Percentiles rank a stretch among this genome's conserved stretches.
Evolutionary conservation across 768 basidiomycete species (phyloP).

Genomic region (Agrocybe praecox): DNA sequence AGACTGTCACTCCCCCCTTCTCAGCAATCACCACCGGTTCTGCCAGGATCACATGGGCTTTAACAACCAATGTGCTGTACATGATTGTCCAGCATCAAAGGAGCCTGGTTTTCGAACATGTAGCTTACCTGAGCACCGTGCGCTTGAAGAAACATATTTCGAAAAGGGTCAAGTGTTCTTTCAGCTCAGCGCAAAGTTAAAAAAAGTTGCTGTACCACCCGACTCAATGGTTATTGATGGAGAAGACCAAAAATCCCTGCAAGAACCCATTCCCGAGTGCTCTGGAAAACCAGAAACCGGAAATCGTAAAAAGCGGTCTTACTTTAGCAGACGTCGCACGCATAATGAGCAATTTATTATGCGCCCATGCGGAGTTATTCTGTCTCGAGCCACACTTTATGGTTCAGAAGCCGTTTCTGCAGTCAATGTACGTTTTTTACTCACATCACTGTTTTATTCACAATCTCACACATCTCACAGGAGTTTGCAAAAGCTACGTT

Average conservation of each 20-base stretch:
- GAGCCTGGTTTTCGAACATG: constrained; percentile 22
- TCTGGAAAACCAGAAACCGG: background rate
- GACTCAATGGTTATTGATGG: no score
- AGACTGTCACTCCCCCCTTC: constrained; percentile 24
- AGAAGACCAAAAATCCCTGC: no score
- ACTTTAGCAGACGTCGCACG: constrained; percentile 28
- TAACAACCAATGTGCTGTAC: constrained; percentile 19
- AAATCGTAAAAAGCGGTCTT: constrained; percentile 13
- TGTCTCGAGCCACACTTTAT: constrained; percentile 27
- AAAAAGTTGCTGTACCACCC: no score
- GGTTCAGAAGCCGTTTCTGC: constrained; percentile 25
- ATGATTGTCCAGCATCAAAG: constrained; percentile 12
- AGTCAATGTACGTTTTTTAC: constrained; percentile 20
- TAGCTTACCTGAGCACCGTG: constrained; percentile 18
- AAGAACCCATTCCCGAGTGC: no score
- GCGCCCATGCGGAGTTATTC: constrained; percentile 27
- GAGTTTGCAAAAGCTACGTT: constrained; percentile 20
- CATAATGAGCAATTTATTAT: constrained; percentile 31
- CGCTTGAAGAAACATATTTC: constrained; percentile 19
- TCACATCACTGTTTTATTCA: background rate
- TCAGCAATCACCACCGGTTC: constrained; percentile 17
- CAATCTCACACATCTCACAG: constrained; percentile 2
- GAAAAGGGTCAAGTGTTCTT: no score
- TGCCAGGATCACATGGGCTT: constrained; percentile 21
- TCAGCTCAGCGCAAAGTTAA: no score